These are phyloP conservation scores for Smittium culicis DNA, from an alignment of 371 early-diverging fungal genomes.

Conservation along the genomic window DNA sequence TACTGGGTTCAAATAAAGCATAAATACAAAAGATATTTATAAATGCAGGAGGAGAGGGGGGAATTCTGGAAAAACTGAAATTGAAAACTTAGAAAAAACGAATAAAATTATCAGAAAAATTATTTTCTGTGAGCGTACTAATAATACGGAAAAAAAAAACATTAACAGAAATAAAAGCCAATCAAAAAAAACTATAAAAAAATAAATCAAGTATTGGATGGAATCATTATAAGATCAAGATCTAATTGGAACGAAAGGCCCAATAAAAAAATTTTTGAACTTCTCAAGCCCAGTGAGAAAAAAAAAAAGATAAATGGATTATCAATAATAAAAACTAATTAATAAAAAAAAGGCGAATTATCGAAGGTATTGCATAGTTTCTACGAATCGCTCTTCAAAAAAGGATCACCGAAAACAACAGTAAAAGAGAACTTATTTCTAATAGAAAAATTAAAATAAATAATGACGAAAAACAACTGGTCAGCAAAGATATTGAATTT, in stretches of 20 bases:
- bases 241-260: not conserved
- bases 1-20: not conserved
- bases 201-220: not conserved
- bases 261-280: not conserved
- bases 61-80: not conserved
- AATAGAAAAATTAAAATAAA: not conserved
- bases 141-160: not conserved
- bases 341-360: not conserved
- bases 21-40: not conserved
- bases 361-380: not conserved
- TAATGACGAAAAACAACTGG: not conserved
- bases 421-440: not conserved
- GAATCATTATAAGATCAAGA: slow-evolving; percentile 4
- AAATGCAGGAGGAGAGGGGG: not conserved
- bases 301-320: not conserved
- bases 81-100: too few relatives aligned
- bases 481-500: not conserved
- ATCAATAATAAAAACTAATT: not conserved
- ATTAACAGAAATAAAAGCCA: not conserved
- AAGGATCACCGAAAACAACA: not conserved
- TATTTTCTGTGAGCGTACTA: too few relatives aligned
- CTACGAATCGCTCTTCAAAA: not conserved
- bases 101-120: too few relatives aligned
- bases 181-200: not conserved
- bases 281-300: not conserved